Conservation (phyloP, 75 land plant genomes). For the Isoetes taiwanensis region DNA sequence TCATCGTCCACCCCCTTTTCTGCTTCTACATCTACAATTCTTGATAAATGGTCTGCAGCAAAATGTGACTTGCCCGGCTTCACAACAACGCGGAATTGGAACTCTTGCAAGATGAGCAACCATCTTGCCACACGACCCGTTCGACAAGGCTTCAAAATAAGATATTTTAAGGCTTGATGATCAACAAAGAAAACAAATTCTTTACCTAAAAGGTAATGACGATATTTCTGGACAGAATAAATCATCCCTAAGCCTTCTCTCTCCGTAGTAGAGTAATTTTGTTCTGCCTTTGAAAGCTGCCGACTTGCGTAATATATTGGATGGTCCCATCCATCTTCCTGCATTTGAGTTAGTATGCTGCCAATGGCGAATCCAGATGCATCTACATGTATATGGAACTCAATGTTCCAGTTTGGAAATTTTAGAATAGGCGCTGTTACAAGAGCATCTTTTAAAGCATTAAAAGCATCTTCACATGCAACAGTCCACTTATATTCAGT, state of each 20-base stretch:
- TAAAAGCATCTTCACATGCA: too few relatives aligned
- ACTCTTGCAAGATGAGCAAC: not conserved
- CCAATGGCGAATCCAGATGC: too few relatives aligned
- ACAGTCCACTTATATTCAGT: not conserved
- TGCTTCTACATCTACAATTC: too few relatives aligned
- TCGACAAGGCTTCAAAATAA: not conserved
- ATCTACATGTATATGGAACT: too few relatives aligned
- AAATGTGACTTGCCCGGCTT: not conserved
- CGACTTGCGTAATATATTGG: not conserved
- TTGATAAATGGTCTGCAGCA: too few relatives aligned
- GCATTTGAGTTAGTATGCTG: not conserved
- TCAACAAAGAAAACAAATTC: not conserved
- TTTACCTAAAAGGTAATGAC: not conserved
- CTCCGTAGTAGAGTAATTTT: constrained; percentile 1
- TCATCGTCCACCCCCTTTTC: too few relatives aligned
- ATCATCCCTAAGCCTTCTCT: constrained; percentile 1
- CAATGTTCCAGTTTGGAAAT: too few relatives aligned
- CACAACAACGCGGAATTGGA: too few relatives aligned
- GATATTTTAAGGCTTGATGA: not conserved
- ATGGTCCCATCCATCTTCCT: not conserved
- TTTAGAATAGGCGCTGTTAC: too few relatives aligned
- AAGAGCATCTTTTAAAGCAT: too few relatives aligned
- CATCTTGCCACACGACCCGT: not conserved
- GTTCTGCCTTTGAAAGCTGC: not conserved
- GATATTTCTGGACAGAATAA: not conserved